Conservation (phyloP, 352 stramenopile genomes). For the Nothophytophthora sp. region DNA sequence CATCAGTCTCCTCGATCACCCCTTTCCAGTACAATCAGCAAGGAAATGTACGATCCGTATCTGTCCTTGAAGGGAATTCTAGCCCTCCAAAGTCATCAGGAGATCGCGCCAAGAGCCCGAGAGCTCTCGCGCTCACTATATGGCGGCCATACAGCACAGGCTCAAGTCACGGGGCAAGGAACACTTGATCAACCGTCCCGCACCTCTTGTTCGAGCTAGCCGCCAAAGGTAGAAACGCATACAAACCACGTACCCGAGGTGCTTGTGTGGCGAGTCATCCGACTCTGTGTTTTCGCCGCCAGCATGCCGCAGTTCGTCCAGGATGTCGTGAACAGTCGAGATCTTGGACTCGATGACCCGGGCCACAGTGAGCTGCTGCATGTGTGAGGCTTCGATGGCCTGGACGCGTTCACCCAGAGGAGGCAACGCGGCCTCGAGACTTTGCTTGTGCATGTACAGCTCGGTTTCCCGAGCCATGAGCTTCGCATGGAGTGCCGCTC, state of each 20-base stretch:
- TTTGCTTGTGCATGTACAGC: conserved; percentile 35
- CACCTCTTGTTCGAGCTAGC: conserved; percentile 20
- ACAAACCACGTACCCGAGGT: conserved; percentile 53
- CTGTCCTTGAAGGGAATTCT: conserved; percentile 90
- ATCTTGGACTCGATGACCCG: conserved; percentile 61
- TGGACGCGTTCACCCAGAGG: conserved; percentile 27
- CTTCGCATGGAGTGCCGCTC: conserved; percentile 36
- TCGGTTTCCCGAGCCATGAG: conserved; percentile 49
- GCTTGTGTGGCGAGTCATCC: conserved; percentile 54
- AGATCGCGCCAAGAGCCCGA: conserved; percentile 38
- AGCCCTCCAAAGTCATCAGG: conserved; percentile 87
- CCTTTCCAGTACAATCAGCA: not conserved
- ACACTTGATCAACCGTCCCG: conserved; percentile 8
- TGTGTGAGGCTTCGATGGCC: conserved; percentile 38
- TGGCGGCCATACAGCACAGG: conserved; percentile 15
- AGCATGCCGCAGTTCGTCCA: conserved; percentile 55
- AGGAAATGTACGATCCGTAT: conserved; percentile 80
- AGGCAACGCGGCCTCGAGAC: conserved; percentile 19
- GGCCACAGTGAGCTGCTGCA: conserved; percentile 26
- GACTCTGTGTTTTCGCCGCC: conserved; percentile 50
- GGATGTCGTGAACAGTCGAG: conserved; percentile 52
- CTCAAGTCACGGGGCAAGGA: too few species aligned
- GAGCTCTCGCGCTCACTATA: conserved; percentile 20
- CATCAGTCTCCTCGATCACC: conserved; percentile 3
- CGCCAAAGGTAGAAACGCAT: conserved; percentile 11